Evolutionary conservation across 495 filamentous ascomycete genomes (phyloP).

Genomic region (Trichoderma virens): DNA sequence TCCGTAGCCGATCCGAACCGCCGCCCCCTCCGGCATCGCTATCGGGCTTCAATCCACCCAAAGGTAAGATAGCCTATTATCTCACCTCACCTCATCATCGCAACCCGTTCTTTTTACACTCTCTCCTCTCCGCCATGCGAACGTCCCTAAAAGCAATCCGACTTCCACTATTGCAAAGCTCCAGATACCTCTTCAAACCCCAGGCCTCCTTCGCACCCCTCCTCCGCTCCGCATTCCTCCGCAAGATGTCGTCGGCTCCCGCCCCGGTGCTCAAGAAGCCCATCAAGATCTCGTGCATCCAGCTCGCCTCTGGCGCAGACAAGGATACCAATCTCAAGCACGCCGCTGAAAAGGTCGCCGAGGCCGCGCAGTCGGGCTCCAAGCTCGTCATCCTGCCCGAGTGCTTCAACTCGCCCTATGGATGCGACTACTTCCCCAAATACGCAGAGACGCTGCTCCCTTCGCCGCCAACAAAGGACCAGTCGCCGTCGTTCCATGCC

Average conservation of each 20-base stretch:
- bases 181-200: not conserved
- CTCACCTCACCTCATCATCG: not conserved
- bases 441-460: conserved; percentile 86
- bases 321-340: conserved; percentile 77
- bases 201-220: not conserved
- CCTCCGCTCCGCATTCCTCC: conserved; percentile 14
- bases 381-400: conserved; percentile 67
- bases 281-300: conserved; percentile 74
- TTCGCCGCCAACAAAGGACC: conserved; percentile 59
- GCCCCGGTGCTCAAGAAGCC: conserved; percentile 57
- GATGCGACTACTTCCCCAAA: conserved; percentile 78
- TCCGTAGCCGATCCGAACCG: conserved; percentile 2
- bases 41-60: not conserved
- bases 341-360: conserved; percentile 73
- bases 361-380: conserved; percentile 69
- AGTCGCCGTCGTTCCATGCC: conserved; percentile 77
- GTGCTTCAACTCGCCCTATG: conserved; percentile 98
- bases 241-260: conserved; percentile 43
- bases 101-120: not conserved
- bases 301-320: conserved; percentile 71
- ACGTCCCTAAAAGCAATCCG: not conserved
- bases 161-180: not conserved
- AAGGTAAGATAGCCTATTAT: not conserved
- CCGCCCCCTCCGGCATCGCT: conserved; percentile 1
- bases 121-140: not conserved